Conservation (phyloP, 179 eudicot genomes). For the Vitellaria paradoxa region DNA sequence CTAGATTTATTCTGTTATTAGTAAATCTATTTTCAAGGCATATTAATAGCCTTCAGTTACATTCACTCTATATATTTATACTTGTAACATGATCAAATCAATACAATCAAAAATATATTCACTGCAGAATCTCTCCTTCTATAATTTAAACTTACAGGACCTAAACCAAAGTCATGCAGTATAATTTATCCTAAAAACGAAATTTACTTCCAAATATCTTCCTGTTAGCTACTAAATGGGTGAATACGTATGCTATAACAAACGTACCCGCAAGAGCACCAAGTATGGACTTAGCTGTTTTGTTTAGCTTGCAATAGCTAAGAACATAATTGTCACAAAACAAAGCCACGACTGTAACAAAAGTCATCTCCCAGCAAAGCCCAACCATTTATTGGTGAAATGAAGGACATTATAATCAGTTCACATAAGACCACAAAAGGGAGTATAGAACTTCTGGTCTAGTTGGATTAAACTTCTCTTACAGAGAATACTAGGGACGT, state of each 20-base stretch:
- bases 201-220: neutral
- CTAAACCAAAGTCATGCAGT: too few species aligned
- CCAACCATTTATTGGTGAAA: neutral
- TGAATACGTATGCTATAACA: neutral
- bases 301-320: neutral
- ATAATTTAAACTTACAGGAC: too few species aligned
- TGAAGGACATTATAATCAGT: neutral
- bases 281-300: neutral
- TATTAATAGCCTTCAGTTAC: too few species aligned
- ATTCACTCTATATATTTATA: too few species aligned
- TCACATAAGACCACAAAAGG: neutral
- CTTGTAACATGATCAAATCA: too few species aligned
- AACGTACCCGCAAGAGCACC: neutral
- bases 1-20: too few species aligned
- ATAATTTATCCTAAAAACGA: too few species aligned
- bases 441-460: neutral
- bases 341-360: neutral
- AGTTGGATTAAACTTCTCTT: neutral
- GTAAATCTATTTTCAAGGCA: too few species aligned
- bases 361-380: neutral
- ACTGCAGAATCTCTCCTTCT: too few species aligned
- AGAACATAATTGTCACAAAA: neutral
- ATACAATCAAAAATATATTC: too few species aligned
- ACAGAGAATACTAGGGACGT: neutral
- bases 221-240: neutral